Conservation (phyloP, 257 asterid species). For the Ballota nigra region DNA sequence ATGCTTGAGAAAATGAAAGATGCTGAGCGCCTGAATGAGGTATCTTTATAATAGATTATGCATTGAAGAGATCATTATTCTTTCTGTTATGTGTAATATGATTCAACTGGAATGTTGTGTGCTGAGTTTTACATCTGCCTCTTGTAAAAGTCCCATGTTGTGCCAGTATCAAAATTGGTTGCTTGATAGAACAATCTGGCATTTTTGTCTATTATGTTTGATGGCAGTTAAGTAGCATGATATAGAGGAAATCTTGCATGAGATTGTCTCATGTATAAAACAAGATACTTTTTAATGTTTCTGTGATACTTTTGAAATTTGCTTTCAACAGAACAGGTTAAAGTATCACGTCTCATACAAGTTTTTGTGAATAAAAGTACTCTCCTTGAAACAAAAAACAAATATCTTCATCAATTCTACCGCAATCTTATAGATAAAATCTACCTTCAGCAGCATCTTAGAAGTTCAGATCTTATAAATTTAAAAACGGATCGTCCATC, state of each 20-base stretch:
- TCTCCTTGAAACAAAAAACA: neutral
- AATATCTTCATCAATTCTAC: neutral
- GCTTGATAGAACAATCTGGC: constrained; percentile 14
- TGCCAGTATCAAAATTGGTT: neutral
- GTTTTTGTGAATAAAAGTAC: neutral
- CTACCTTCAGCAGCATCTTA: neutral
- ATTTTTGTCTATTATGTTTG: neutral
- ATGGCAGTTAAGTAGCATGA: neutral
- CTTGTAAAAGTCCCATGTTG: constrained; percentile 6
- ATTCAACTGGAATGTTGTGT: constrained; percentile 1
- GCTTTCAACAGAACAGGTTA: no score
- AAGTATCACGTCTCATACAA: no score
- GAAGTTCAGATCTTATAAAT: neutral
- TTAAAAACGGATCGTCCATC: constrained; percentile 4
- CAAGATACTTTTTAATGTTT: no score
- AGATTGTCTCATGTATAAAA: no score
- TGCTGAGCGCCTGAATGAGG: constrained; percentile 95
- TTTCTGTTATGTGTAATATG: constrained; percentile 12
- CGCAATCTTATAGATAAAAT: neutral
- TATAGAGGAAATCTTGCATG: no score
- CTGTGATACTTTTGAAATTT: no score
- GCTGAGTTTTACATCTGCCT: neutral
- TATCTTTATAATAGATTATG: constrained; percentile 19
- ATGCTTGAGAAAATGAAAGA: constrained; percentile 92
- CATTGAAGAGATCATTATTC: neutral